Conservation (phyloP, 2,329 filamentous ascomycete genomes). For the Penicillium sp. region DNA sequence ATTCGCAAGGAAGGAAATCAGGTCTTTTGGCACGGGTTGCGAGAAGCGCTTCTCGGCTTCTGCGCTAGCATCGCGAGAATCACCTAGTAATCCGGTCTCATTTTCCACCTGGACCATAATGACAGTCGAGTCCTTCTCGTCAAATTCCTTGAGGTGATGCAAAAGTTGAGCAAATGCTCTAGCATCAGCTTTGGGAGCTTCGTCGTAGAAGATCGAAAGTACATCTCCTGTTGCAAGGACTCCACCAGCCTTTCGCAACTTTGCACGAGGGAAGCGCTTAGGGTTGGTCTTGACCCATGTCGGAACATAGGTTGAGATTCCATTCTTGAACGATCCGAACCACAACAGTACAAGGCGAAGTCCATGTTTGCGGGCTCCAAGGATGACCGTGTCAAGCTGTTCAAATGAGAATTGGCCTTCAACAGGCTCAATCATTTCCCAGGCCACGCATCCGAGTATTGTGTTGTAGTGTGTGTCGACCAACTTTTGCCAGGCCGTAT, state of each 20-base stretch:
- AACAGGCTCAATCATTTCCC: conserved; percentile 54
- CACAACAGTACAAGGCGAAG: conserved; percentile 51
- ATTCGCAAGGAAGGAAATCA: conserved; percentile 36
- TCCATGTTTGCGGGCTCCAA: conserved; percentile 29
- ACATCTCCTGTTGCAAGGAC: conserved; percentile 30
- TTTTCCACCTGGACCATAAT: conserved; percentile 65
- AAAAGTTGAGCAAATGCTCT: conserved; percentile 48
- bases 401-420: conserved; percentile 52
- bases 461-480: conserved; percentile 51
- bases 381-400: conserved; percentile 40
- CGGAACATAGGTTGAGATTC: conserved; percentile 46
- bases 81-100: conserved; percentile 58
- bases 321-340: conserved; percentile 57
- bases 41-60: conserved; percentile 50
- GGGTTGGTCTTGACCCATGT: conserved; percentile 43
- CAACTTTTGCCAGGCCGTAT: conserved; percentile 50
- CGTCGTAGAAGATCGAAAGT: conserved; percentile 44
- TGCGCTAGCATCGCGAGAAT: conserved; percentile 54
- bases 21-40: conserved; percentile 41
- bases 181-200: conserved; percentile 42
- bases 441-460: conserved; percentile 51
- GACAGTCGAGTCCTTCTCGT: conserved; percentile 54
- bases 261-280: conserved; percentile 18
- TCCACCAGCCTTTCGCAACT: conserved; percentile 25
- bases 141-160: conserved; percentile 49